A percentile compares a stretch with the other conserved stretches of the same genome.
phyloP scores from a whole-genome alignment of 2,329 filamentous ascomycete species.

The Elsinoe batatas region DNA sequence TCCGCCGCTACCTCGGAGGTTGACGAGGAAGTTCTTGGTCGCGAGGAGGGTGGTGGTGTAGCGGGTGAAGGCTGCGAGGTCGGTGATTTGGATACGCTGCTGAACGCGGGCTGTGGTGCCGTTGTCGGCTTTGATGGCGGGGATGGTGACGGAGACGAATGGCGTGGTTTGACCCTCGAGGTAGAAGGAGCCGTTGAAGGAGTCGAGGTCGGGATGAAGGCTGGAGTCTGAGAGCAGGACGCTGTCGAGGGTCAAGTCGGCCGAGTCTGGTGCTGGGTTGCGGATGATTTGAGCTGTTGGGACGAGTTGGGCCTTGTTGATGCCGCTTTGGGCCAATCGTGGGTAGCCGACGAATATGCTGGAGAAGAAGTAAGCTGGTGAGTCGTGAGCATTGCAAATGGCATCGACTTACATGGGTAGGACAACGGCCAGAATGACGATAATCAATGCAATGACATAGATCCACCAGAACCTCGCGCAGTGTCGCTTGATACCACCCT shows the following conservation, averaged over 20 bases:
- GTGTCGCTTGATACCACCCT: constrained; percentile 18
- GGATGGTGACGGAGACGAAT: constrained; percentile 39
- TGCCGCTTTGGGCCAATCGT: constrained; percentile 45
- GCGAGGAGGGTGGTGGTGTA: constrained; percentile 42
- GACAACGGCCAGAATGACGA: constrained; percentile 46
- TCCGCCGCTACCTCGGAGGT: constrained; percentile 42
- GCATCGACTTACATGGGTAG: constrained; percentile 46
- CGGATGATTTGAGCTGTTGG: constrained; percentile 43
- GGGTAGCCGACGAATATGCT: constrained; percentile 52
- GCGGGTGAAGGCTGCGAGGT: constrained; percentile 36
- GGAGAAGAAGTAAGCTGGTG: neutral
- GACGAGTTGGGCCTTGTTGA: constrained; percentile 43
- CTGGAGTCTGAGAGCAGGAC: constrained; percentile 33
- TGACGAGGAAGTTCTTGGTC: constrained; percentile 40
- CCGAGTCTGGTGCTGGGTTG: constrained; percentile 39
- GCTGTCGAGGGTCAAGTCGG: constrained; percentile 42
- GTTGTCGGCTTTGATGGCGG: constrained; percentile 34
- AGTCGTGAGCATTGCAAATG: neutral
- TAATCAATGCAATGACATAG: constrained; percentile 43
- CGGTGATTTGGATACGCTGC: constrained; percentile 35
- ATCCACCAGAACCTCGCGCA: constrained; percentile 48
- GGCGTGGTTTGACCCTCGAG: constrained; percentile 31
- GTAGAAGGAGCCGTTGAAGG: constrained; percentile 44
- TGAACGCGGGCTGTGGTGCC: constrained; percentile 34
- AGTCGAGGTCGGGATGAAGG: constrained; percentile 46